Evolutionary conservation across 176 grass and related monocot genomes (phyloP).

Genomic region (Carex cristatella): DNA sequence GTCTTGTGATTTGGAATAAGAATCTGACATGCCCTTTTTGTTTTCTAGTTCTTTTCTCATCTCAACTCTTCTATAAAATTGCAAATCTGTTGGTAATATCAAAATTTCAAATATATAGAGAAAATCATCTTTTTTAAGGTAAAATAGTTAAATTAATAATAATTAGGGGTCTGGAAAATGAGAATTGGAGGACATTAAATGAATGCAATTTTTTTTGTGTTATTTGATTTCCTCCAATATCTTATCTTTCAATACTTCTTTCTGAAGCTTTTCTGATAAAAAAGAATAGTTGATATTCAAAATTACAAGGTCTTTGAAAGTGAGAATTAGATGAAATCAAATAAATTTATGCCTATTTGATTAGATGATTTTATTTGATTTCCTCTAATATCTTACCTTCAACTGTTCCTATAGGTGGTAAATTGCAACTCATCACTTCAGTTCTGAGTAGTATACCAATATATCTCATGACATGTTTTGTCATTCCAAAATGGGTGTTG

Average conservation of each 20-base stretch:
- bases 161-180: background rate
- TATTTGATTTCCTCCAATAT: constrained; percentile 11
- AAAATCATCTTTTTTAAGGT: background rate
- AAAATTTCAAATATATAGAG: background rate
- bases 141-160: background rate
- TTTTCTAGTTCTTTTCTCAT: background rate
- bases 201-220: background rate
- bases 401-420: background rate
- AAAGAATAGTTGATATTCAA: background rate
- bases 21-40: background rate
- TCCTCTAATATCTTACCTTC: background rate
- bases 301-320: background rate
- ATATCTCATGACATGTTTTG: too few species aligned
- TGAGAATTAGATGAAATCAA: background rate
- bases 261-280: too few species aligned
- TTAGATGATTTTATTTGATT: background rate
- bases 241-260: background rate
- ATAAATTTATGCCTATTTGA: background rate
- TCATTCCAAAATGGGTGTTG: too few species aligned
- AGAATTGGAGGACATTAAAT: constrained; percentile 6
- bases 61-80: background rate
- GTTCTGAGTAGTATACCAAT: too few species aligned
- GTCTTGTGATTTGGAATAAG: background rate
- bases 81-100: background rate
- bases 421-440: too few species aligned